A percentile compares a stretch with the other conserved stretches of the same genome.
These are phyloP conservation scores for Hebeloma cylindrosporum DNA, from an alignment of 768 basidiomycete genomes.

Conservation along the genomic window DNA sequence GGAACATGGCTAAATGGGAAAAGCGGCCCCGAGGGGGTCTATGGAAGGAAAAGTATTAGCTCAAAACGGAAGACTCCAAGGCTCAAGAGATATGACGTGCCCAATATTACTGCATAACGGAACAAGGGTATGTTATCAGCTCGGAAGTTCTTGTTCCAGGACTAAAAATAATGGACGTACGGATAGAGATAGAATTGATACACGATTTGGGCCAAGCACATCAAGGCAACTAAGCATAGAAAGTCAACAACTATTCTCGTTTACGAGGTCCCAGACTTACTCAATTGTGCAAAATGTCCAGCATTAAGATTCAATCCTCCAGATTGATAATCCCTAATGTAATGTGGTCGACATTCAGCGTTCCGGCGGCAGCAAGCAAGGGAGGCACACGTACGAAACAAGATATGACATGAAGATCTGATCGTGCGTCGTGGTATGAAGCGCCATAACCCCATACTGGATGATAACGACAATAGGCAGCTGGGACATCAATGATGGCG, in stretches of 20 bases:
- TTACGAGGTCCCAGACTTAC: slow-evolving; percentile 39
- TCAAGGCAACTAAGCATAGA: slow-evolving; percentile 66
- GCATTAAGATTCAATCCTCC: slow-evolving; percentile 94
- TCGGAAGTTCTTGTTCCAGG: neutral
- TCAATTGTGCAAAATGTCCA: slow-evolving; percentile 89
- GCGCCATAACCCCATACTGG: slow-evolving; percentile 86
- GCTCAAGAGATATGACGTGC: slow-evolving; percentile 28
- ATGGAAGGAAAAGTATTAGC: slow-evolving; percentile 9
- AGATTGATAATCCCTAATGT: slow-evolving; percentile 65
- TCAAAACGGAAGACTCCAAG: slow-evolving; percentile 1
- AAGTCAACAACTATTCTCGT: slow-evolving; percentile 2
- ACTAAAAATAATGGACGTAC: slow-evolving; percentile 45
- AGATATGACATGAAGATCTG: slow-evolving; percentile 92
- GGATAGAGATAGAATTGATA: slow-evolving; percentile 93
- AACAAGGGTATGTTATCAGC: slow-evolving; percentile 2
- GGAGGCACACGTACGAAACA: slow-evolving; percentile 61
- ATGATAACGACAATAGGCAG: slow-evolving; percentile 83
- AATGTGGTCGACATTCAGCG: slow-evolving; percentile 6
- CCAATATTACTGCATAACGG: slow-evolving; percentile 65
- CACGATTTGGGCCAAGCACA: slow-evolving; percentile 92
- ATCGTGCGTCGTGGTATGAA: slow-evolving; percentile 89
- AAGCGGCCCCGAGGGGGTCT: slow-evolving; percentile 82
- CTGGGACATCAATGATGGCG: slow-evolving; percentile 66
- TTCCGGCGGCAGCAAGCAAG: neutral
- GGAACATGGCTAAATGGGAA: slow-evolving; percentile 88